Evolutionary conservation across 2,329 filamentous ascomycete genomes (phyloP), one percentile per base, ranked within the genome.

Genomic region (Pseudopyrenochaeta lycopersici): DNA sequence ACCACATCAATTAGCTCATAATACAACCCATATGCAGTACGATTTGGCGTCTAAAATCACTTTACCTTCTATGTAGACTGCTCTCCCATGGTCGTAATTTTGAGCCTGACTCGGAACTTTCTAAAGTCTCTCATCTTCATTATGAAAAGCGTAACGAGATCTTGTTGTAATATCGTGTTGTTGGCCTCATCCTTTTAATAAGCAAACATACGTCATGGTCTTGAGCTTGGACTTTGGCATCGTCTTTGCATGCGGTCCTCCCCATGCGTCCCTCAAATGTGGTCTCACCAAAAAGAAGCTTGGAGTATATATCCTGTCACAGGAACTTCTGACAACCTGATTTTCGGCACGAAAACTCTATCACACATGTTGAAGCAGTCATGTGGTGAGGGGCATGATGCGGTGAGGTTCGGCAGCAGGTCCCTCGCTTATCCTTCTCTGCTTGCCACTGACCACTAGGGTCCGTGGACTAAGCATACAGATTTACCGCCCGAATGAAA

Each of bases 361-460:
- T 3, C 17, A 20, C 44, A 48, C 44, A 29, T 49, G 35, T 41
- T 45, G 53, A 49, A 40, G 21, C 49, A 53, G 30, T 30, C 7
- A 30, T 35, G 32, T 39, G 35, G 9, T 36, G 17, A 36, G 30
- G 33, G 27, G 38, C 30, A 30, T 18, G 36, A n/a, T 39, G 54
- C 58, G 60, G 60, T 55, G 58, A 61, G 58, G 57, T 56, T 63
- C 58, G 60, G 60, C 60, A 30, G 46, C 46, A 53, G 33, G 38
- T 27, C 30, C 23, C 53, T 60, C 60, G 60, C 60, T 62, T 60
- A 60, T 57, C 53, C 50, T 55, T 56, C 60, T 52, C 43, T 51
- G 53, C 44, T 50, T 46, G 56, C 56, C 52, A 47, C 50, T 33
- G 23, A 41, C 17, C 29, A 32, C 58, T 42, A 52, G 53, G 55